phyloP scores from a whole-genome alignment of 768 basidiomycete species.

The Pholiota conissans region DNA sequence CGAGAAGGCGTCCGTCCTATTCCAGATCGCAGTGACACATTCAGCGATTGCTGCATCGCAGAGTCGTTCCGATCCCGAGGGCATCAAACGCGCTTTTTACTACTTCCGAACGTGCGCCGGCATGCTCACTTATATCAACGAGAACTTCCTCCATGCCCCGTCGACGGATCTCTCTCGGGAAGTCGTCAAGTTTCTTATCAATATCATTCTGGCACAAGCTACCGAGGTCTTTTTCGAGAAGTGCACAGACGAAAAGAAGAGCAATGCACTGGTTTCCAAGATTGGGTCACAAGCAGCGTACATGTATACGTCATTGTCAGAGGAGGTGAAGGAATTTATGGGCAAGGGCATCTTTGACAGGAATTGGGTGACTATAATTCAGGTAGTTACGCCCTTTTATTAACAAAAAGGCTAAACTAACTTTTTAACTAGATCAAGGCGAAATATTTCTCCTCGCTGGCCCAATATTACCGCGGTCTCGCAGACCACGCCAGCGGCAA shows the following conservation, averaged over 20 bases:
- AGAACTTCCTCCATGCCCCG: conserved; percentile 98
- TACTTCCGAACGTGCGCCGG: conserved; percentile 90
- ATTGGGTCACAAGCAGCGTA: conserved; percentile 79
- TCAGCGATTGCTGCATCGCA: conserved; percentile 88
- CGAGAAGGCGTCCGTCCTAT: conserved; percentile 97
- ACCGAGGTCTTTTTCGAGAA: conserved; percentile 97
- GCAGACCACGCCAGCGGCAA: conserved; percentile 76
- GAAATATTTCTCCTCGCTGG: conserved; percentile 83
- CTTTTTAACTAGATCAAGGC: conserved; percentile 87
- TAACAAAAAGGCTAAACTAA: neutral
- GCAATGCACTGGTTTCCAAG: conserved; percentile 73
- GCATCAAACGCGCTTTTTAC: conserved; percentile 90
- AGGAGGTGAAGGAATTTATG: conserved; percentile 96
- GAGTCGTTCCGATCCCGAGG: conserved; percentile 86
- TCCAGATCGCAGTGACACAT: conserved; percentile 93
- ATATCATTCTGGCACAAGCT: conserved; percentile 89
- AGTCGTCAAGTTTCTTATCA: conserved; percentile 89
- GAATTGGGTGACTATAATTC: conserved; percentile 88
- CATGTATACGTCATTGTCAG: conserved; percentile 80
- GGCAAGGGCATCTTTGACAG: conserved; percentile 95
- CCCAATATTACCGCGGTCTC: conserved; percentile 84
- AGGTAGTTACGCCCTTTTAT: conserved; percentile 43
- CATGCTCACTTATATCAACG: conserved; percentile 98
- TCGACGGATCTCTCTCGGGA: conserved; percentile 93
- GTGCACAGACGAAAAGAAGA: conserved; percentile 90